A percentile compares a stretch with the other conserved stretches of the same genome.
Conservation (phyloP, 441 rosid genomes). For the Dalechampia spathulata region DNA sequence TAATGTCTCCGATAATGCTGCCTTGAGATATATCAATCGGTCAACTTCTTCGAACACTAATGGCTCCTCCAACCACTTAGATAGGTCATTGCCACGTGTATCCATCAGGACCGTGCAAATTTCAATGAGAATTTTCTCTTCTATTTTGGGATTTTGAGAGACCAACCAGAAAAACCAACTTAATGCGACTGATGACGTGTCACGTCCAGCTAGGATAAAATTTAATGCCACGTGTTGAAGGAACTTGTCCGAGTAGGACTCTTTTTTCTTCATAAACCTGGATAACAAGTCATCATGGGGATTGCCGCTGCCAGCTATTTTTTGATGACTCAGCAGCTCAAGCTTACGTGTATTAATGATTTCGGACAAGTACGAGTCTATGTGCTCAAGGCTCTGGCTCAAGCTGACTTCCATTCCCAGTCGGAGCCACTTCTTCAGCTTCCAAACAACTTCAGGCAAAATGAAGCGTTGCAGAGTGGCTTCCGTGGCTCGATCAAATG, state of each 20-base stretch:
- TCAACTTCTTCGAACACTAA: constrained; percentile 70
- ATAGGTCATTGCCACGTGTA: constrained; percentile 45
- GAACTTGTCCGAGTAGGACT: constrained; percentile 59
- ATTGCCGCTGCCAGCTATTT: constrained; percentile 7
- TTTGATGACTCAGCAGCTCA: constrained; percentile 37
- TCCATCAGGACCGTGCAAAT: constrained; percentile 44
- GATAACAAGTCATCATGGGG: constrained; percentile 67
- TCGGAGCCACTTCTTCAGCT: constrained; percentile 53
- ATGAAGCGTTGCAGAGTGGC: constrained; percentile 72
- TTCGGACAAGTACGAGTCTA: constrained; percentile 46
- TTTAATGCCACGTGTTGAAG: constrained; percentile 70
- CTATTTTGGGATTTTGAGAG: constrained; percentile 41
- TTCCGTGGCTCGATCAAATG: constrained; percentile 82
- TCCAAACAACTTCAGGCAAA: constrained; percentile 68
- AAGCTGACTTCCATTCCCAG: constrained; percentile 63
- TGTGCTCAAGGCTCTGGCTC: constrained; percentile 46
- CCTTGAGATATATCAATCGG: constrained; percentile 56
- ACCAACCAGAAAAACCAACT: constrained; percentile 91
- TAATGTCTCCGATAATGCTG: constrained; percentile 71
- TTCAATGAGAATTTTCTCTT: constrained; percentile 51
- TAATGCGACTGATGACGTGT: constrained; percentile 79
- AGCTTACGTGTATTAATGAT: constrained; percentile 61
- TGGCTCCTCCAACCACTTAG: constrained; percentile 54
- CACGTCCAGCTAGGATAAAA: constrained; percentile 86
- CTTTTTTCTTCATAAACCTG: constrained; percentile 73